Evolutionary conservation across 208 protist genomes (phyloP), one percentile per base, ranked within the genome.

Genomic region (Hexamita inflata): DNA sequence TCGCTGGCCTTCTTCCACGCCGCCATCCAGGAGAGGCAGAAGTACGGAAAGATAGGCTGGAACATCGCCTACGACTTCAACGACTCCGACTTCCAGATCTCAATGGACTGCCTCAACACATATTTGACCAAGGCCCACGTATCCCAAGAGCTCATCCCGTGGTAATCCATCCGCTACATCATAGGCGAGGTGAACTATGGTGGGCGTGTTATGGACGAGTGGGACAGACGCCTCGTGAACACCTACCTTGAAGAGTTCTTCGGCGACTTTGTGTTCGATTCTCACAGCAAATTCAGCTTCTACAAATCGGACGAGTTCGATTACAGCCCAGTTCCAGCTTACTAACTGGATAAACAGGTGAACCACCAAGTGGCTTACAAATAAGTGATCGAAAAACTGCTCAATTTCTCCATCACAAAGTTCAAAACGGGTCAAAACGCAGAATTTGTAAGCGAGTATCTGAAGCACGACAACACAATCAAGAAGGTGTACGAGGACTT

Each of bases 41-140:
- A 87, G 75, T 88, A 84, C 42, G 86, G 86, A 45, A 88, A 88
- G 79, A 58, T 88, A 15, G 95, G 94, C 32, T 98, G 94, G 94
- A 98, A 98, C 82, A 92, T 98, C 60, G 68, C 88, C 4, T 98
- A 98, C 82, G 95, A 98, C 83, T 98, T 97, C 86, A 98, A 97
- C 86, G 92, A 96, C 81, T 95, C 92, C 19, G 95, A 98, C 82
- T 98, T 98, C 83, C 87, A 85, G 30, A 89, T 96, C 19, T 97
- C 92, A n/a, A 88, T 96, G 82, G 84, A 77, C 85, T 83, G 97
- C 28, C 76, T 96, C 11, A 85, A 90, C 73, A 97, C 92, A 59
- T 98, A 98, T 80, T 81, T 98, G 34, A 93, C 88, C 41, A 97
- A 98, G 84, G 92, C 93, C 1, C 85, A 87, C 77, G 59, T 85